Evolutionary conservation across 495 filamentous ascomycete species (phyloP).

Genomic region (Hypoxylon rickii): DNA sequence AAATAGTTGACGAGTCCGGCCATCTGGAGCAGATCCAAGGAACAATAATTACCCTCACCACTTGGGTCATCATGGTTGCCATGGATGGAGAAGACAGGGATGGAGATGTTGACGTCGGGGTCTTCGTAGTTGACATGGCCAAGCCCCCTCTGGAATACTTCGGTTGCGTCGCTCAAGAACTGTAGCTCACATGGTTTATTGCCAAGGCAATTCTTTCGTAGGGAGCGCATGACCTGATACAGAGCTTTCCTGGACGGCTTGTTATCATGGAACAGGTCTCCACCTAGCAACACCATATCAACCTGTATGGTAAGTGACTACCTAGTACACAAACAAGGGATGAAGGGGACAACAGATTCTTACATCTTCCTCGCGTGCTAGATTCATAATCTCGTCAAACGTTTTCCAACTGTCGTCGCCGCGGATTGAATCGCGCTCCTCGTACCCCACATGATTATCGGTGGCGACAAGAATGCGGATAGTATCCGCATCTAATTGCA

Average conservation of each 20-base stretch:
- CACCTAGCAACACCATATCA: conserved; percentile 94
- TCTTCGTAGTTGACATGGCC: conserved; percentile 98
- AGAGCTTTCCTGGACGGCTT: conserved; percentile 95
- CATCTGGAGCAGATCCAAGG: conserved; percentile 87
- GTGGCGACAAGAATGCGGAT: conserved; percentile 94
- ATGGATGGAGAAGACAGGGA: conserved; percentile 97
- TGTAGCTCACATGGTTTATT: conserved; percentile 95
- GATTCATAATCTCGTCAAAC: conserved; percentile 93
- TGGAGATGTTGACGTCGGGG: conserved; percentile 94
- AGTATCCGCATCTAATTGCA: conserved; percentile 70
- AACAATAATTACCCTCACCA: conserved; percentile 86
- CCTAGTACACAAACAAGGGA: not conserved
- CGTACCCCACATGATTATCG: conserved; percentile 96
- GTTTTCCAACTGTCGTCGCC: conserved; percentile 96
- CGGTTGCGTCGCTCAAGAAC: conserved; percentile 88
- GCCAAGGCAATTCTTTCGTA: conserved; percentile 91
- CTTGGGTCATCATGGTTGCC: conserved; percentile 98
- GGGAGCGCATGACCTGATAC: conserved; percentile 94
- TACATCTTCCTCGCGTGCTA: conserved; percentile 84
- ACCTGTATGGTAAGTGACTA: conserved; percentile 44
- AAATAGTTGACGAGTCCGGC: conserved; percentile 96
- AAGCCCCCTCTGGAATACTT: conserved; percentile 83
- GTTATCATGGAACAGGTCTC: conserved; percentile 98
- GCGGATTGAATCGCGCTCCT: conserved; percentile 88
- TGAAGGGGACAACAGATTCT: conserved; percentile 6